Base-by-base conservation (phyloP, 768 basidiomycete genomes). In the Dentipellis sp. region DNA sequence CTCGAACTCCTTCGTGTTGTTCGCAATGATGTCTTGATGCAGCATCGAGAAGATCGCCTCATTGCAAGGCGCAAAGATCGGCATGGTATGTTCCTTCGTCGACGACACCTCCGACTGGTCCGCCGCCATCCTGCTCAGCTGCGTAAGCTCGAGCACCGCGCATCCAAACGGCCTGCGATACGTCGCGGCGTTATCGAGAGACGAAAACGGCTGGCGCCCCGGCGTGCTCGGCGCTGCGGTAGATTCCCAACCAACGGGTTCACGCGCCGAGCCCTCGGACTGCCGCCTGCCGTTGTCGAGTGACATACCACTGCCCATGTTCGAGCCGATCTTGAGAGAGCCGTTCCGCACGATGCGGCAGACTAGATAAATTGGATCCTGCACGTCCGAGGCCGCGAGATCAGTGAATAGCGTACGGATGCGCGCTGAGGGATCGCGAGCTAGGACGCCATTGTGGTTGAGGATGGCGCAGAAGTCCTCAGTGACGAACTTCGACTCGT, bases 101-200 rank as follows among this genome's bases (percentile, higher is more conserved):
- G 81, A 71, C 5, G 82, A 80, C 1, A 83, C 76, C 58, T 90
- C 86, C 12, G 72, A 63, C 51, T 81, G 78, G 37, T 92, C 90
- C 0, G 75, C 71, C 2, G 79, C 73, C 74, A 90, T 82, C 64
- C 81, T 83, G 61, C 72, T 77, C 54, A 94, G 70, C 63, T 91
- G 88, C 0, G 83, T 81, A 39, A 98, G 71, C 64, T 97, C 91
- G 54, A 97, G 72, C 10, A 97, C 86, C 2, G 95, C 95, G 66
- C 93, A 97, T n/a, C 94, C 95, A 66, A 98, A 93, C 0, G 95
- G 95, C 52, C 95, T 75, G 38, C 95, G 80, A 64, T 87, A 88
- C 54, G 80, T 78, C 22, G 69, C 59, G 8, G 71, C 66, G n/a
- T 63, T 56, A 10, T 81, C 80, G 22, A 49, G 57, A 57, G 46